Base-by-base conservation (phyloP, 441 rosid species). In the Erodium moschatum region DNA sequence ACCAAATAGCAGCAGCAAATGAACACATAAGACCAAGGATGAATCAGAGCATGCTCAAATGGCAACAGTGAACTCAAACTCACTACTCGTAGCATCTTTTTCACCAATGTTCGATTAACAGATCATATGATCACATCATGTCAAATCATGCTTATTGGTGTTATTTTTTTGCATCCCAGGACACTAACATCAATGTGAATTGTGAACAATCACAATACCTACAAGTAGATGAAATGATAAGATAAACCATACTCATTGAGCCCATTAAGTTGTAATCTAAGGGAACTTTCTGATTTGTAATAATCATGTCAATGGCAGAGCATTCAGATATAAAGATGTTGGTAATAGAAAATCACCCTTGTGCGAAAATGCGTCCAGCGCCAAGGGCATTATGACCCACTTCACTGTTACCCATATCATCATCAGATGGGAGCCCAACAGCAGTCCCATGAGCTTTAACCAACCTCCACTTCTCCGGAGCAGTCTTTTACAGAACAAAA, bases 381-480 rank as follows among this genome's bases (percentile, higher is more conserved):
- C 98, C 98, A 13, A 94, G 97, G 31, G 98, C 98, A 70, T 94
- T 94, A 71, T 94, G 98, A 58, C 98, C 98, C 27, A 91, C 98
- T 75, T 94, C 98, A 69, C 98, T 94, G 81, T 94, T 94, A n/a
- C 98, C 98, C 98, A 94, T 94, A 70, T 94, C 98, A 74, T 94
- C 98, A 35, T 94, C 98, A 10, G 91, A 82, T 6, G 98, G 98
- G 29, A 94, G 97, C 31, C 98, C 98, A 42, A 91, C 98, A 10
- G 97, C 96, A 16, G 71, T 78, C 27, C 97, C 98, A 65, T 94
- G 97, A 60, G 98, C 98, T 77, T 69, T 89, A 70, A 94, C 77
- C 80, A 94, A 70, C 76, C 94, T 88, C 98, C 98, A 94, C 29
- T 71, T 85, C 52, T 85, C 87, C 0, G 98, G 97, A 18, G 78